phyloP scores from a whole-genome alignment of 2,329 filamentous ascomycete genomes.

The Helicocarpus griseus region DNA sequence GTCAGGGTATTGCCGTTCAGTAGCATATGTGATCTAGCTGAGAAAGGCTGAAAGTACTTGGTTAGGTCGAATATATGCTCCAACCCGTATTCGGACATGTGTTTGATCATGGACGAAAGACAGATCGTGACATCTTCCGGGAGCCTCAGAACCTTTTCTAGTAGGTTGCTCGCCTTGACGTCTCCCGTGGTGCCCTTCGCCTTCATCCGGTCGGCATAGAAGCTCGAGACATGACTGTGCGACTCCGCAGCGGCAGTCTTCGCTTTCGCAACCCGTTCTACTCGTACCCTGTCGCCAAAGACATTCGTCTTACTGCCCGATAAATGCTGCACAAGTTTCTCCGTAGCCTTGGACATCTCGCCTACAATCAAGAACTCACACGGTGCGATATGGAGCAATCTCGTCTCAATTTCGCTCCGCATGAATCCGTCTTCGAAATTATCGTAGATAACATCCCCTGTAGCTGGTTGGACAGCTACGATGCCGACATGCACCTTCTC shows the following conservation, averaged over 20 bases:
- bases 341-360: slow-evolving; percentile 77
- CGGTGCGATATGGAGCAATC: slow-evolving; percentile 88
- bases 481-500: slow-evolving; percentile 90
- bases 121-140: slow-evolving; percentile 83
- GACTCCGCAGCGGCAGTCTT: slow-evolving; percentile 78
- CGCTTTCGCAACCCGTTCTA: slow-evolving; percentile 65
- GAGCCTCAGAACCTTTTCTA: slow-evolving; percentile 78
- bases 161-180: slow-evolving; percentile 52
- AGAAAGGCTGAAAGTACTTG: slow-evolving; percentile 95
- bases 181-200: slow-evolving; percentile 44
- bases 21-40: slow-evolving; percentile 87
- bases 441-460: slow-evolving; percentile 92
- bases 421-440: slow-evolving; percentile 96
- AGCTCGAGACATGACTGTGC: slow-evolving; percentile 80
- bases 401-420: slow-evolving; percentile 89
- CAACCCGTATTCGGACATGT: slow-evolving; percentile 82
- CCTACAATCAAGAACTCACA: slow-evolving; percentile 93
- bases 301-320: slow-evolving; percentile 84
- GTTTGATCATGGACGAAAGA: slow-evolving; percentile 90
- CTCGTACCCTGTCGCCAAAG: slow-evolving; percentile 79
- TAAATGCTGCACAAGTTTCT: slow-evolving; percentile 83
- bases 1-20: slow-evolving; percentile 90
- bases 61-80: slow-evolving; percentile 94
- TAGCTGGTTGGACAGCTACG: slow-evolving; percentile 87
- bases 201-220: slow-evolving; percentile 82